Evolutionary conservation across 345 rosid genomes (phyloP), one percentile per base, ranked within the genome.

Genomic region (Physaria fendleri): DNA sequence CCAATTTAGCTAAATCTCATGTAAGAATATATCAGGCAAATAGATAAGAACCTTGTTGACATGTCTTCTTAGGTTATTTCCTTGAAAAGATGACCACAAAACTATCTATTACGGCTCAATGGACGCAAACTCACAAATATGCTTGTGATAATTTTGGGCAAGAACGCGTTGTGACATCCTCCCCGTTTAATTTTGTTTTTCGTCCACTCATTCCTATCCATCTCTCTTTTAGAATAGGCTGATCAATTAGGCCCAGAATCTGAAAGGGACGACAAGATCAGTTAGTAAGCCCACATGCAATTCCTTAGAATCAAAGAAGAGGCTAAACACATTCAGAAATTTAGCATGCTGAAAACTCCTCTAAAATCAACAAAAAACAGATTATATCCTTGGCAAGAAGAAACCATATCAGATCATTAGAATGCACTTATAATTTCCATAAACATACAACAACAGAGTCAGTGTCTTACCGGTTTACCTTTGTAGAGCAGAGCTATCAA

Each of bases 211-310:
- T 71, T 43, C 99, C 99, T 38, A 89, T 71, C 99, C 97, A 93
- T 76, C 99, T 78, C 74, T 93, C 99, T 72, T 71, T 70, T 9
- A 93, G 77, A 65, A 89, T 59, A 41, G 99, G 98, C 70, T 93
- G 99, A 74, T 89, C 84, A 64, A 93, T 85, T 48, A 89, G 54
- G 58, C 99, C 97, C 53, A 93, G 88, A 76, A 93, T 83, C 99
- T 89, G 74, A 51, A 49, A 62, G 58, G 40, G 13, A 13, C 44
- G 14, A 28, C 56, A 34, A 38, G 20, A 28, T n/a, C 38, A 47
- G 53, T 45, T 69, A 41, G 64, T 57, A 49, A 64, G 20, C 59
- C 30, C 42, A 63, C n/a, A 27, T 71, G 35, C 37, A 65, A 49
- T 17, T 62, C 39, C 37, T 53, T 50, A 25, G 52, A 53, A 27